phyloP scores from a whole-genome alignment of 192 early-diverging fungal genomes.

The Podila minutissima region DNA sequence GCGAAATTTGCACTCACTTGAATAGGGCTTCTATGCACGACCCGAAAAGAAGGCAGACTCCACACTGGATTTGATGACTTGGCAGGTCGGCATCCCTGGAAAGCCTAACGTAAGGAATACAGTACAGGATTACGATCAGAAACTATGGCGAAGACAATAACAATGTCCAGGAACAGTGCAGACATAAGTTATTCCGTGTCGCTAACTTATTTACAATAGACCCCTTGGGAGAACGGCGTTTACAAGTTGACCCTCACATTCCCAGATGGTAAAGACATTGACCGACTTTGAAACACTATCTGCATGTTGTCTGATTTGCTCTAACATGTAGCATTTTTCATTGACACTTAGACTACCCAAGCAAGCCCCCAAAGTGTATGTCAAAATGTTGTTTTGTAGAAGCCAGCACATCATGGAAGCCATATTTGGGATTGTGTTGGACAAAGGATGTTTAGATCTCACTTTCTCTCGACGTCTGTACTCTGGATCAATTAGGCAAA shows the following conservation, averaged over 20 bases:
- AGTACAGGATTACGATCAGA: too few relatives aligned
- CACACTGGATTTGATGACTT: conserved; percentile 85
- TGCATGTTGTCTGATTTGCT: too few relatives aligned
- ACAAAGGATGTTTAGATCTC: not conserved
- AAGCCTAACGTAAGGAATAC: conserved; percentile 52
- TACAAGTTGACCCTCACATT: conserved; percentile 88
- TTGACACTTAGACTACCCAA: conserved; percentile 49
- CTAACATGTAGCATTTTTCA: not conserved
- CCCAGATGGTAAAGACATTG: conserved; percentile 69
- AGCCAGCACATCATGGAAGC: not conserved
- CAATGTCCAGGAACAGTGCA: too few relatives aligned
- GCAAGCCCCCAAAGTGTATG: conserved; percentile 59
- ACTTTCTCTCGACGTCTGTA: not conserved
- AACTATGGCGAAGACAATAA: too few relatives aligned
- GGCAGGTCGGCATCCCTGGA: conserved; percentile 73
- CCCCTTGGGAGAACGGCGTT: conserved; percentile 90
- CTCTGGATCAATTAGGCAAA: conserved; percentile 56
- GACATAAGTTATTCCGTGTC: not conserved
- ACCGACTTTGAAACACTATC: not conserved
- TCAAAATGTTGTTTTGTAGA: not conserved
- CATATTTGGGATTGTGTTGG: not conserved
- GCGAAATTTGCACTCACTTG: not conserved
- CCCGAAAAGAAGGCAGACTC: conserved; percentile 87
- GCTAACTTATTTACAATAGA: conserved; percentile 45
- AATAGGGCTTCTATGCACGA: conserved; percentile 91